Percentiles rank a stretch among this genome's conserved stretches.
Evolutionary conservation across 495 filamentous ascomycete genomes (phyloP).

Genomic region (Penicillium ochrochloron): DNA sequence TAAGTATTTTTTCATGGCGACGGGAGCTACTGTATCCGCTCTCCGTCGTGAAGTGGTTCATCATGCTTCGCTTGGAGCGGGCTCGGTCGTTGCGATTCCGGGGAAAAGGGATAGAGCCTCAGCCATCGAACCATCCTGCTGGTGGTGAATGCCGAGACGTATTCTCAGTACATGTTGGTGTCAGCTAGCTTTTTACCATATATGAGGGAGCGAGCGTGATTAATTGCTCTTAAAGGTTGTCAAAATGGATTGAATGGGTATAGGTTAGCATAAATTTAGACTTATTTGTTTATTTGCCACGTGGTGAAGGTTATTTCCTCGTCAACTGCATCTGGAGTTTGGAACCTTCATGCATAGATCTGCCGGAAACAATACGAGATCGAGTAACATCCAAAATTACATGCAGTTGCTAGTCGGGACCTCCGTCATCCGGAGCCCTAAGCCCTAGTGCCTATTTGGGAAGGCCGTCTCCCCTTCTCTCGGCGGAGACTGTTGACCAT

Average conservation of each 20-base stretch:
- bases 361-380: slow-evolving; percentile 7
- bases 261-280: background rate
- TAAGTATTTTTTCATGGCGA: slow-evolving; percentile 15
- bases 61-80: slow-evolving; percentile 11
- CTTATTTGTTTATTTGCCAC: background rate
- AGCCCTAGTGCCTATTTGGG: slow-evolving; percentile 23
- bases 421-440: slow-evolving; percentile 27
- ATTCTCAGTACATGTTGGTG: slow-evolving; percentile 11
- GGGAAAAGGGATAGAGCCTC: background rate
- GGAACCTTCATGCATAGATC: background rate
- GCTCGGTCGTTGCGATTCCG: slow-evolving; percentile 14
- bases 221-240: background rate
- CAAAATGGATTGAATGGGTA: background rate
- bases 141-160: slow-evolving; percentile 15
- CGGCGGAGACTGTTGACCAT: slow-evolving; percentile 3
- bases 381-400: slow-evolving; percentile 9
- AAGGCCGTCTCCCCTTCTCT: background rate
- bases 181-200: background rate
- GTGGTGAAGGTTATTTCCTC: slow-evolving; percentile 1
- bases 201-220: background rate
- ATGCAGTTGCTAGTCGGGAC: background rate
- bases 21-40: slow-evolving; percentile 18
- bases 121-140: slow-evolving; percentile 12
- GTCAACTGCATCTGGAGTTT: background rate
- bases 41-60: slow-evolving; percentile 16